A percentile compares a stretch with the other conserved stretches of the same genome.
These are phyloP conservation scores for Globisporangium alternatum DNA, from an alignment of 352 stramenopile species.

Conservation along the genomic window DNA sequence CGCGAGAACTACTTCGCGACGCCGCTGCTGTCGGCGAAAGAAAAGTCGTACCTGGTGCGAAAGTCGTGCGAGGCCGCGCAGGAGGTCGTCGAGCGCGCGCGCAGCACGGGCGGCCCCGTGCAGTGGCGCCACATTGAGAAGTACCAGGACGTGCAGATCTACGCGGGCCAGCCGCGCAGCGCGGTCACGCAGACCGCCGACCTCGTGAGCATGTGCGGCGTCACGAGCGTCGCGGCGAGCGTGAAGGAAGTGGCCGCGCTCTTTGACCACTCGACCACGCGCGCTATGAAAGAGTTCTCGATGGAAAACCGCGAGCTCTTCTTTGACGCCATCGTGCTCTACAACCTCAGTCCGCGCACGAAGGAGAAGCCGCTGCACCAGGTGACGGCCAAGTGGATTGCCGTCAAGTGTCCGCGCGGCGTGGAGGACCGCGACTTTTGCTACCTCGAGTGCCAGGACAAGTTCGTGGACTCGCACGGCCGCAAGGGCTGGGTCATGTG, in stretches of 20 bases:
- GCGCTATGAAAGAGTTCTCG: constrained; percentile 71
- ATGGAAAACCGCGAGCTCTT: constrained; percentile 54
- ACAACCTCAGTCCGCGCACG: constrained; percentile 59
- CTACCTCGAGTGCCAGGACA: constrained; percentile 83
- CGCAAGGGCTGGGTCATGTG: constrained; percentile 82
- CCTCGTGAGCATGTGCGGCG: constrained; percentile 65
- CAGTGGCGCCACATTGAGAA: constrained; percentile 79
- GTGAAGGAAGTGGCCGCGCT: constrained; percentile 73
- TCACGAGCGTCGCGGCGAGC: constrained; percentile 66
- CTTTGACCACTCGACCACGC: constrained; percentile 62
- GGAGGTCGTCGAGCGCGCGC: constrained; percentile 73
- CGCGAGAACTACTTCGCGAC: constrained; percentile 75
- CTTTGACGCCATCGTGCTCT: constrained; percentile 69
- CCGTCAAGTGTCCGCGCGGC: constrained; percentile 48
- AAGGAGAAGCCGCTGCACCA: constrained; percentile 80
- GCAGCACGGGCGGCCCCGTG: constrained; percentile 54
- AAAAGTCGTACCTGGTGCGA: constrained; percentile 73
- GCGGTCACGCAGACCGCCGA: constrained; percentile 26
- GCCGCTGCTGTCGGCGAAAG: constrained; percentile 59
- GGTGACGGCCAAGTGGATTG: constrained; percentile 84
- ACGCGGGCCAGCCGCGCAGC: constrained; percentile 51
- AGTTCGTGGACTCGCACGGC: constrained; percentile 79
- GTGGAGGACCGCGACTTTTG: constrained; percentile 73
- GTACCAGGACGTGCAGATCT: constrained; percentile 72
- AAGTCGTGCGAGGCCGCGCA: constrained; percentile 79